Percentiles rank a stretch among this genome's conserved stretches.
phyloP scores from a whole-genome alignment of 805 yeast genomes.

The Candida odintsovae region DNA sequence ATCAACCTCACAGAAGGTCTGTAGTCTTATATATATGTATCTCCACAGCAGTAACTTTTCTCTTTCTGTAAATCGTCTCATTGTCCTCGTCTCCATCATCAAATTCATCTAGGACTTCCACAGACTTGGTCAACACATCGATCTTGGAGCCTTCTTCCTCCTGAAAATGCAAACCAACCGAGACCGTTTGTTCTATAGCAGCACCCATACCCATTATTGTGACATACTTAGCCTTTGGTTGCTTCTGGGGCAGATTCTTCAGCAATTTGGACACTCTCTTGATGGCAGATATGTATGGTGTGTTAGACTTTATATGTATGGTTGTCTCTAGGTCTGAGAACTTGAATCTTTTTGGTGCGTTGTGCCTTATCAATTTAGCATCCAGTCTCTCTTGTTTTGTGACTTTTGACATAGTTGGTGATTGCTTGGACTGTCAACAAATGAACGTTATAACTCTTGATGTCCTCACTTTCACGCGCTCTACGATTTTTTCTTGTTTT shows the following conservation, averaged over 20 bases:
- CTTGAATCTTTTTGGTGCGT: slow-evolving; percentile 41
- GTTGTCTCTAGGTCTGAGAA: slow-evolving; percentile 41
- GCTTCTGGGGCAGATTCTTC: slow-evolving; percentile 38
- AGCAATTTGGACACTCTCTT: slow-evolving; percentile 57
- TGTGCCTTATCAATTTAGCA: slow-evolving; percentile 45
- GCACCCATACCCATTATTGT: slow-evolving; percentile 72
- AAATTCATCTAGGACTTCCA: slow-evolving; percentile 70
- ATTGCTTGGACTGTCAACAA: too few relatives aligned
- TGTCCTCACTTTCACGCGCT: too few relatives aligned
- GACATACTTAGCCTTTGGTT: slow-evolving; percentile 38
- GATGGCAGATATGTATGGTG: slow-evolving; percentile 71
- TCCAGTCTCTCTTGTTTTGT: slow-evolving; percentile 15
- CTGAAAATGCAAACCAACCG: slow-evolving; percentile 56
- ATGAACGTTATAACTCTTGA: too few relatives aligned
- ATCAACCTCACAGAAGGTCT: slow-evolving; percentile 1
- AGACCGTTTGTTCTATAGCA: slow-evolving; percentile 57
- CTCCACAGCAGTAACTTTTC: slow-evolving; percentile 39
- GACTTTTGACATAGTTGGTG: background rate
- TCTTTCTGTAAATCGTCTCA: slow-evolving; percentile 27
- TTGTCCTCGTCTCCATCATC: slow-evolving; percentile 27
- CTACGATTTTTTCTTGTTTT: too few relatives aligned
- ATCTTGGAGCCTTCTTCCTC: slow-evolving; percentile 43
- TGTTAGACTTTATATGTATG: slow-evolving; percentile 52
- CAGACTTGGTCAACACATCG: slow-evolving; percentile 57
- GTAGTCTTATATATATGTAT: slow-evolving; percentile 27